A percentile compares a stretch with the other conserved stretches of the same genome.
Conservation (phyloP, 106 monocot species). For the Dendrobium catenatum region DNA sequence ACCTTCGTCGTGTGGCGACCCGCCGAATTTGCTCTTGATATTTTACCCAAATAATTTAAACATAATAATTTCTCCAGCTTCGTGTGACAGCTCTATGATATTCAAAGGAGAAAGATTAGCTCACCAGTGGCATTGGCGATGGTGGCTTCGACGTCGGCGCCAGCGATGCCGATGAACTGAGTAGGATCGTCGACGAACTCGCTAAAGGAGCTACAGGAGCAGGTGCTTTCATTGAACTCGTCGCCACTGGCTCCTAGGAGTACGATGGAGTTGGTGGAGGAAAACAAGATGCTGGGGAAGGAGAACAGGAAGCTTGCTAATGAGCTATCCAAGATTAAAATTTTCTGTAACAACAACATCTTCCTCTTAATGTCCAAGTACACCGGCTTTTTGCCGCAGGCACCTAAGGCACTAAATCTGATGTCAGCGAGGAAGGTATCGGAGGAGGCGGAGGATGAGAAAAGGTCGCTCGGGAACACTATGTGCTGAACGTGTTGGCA, state of each 20-base stretch:
- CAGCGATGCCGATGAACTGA: slow-evolving; percentile 1
- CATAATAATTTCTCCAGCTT: slow-evolving; percentile 97
- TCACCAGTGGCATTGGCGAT: slow-evolving; percentile 6
- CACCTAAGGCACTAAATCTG: slow-evolving; percentile 11
- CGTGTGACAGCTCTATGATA: slow-evolving; percentile 90
- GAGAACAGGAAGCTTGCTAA: slow-evolving; percentile 29
- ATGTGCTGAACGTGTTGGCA: no score
- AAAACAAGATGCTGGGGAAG: slow-evolving; percentile 36
- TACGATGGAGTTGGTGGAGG: slow-evolving; percentile 22
- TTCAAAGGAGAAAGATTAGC: slow-evolving; percentile 61
- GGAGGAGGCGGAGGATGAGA: slow-evolving; percentile 6
- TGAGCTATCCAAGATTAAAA: slow-evolving; percentile 33
- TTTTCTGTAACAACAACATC: slow-evolving; percentile 31
- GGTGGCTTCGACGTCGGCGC: background rate
- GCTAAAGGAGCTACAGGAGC: slow-evolving; percentile 24
- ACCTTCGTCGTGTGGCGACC: slow-evolving; percentile 90
- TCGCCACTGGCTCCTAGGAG: slow-evolving; percentile 10
- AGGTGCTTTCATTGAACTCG: slow-evolving; percentile 32
- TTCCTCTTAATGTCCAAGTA: slow-evolving; percentile 26
- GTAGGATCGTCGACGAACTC: slow-evolving; percentile 14
- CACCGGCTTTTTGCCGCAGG: background rate
- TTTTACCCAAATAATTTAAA: slow-evolving; percentile 88
- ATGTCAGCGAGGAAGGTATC: background rate
- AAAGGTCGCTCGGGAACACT: no score
- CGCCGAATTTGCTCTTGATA: slow-evolving; percentile 81